These are phyloP conservation scores for Tephrocybe sp. DNA, from an alignment of 768 basidiomycete species.

Conservation along the genomic window DNA sequence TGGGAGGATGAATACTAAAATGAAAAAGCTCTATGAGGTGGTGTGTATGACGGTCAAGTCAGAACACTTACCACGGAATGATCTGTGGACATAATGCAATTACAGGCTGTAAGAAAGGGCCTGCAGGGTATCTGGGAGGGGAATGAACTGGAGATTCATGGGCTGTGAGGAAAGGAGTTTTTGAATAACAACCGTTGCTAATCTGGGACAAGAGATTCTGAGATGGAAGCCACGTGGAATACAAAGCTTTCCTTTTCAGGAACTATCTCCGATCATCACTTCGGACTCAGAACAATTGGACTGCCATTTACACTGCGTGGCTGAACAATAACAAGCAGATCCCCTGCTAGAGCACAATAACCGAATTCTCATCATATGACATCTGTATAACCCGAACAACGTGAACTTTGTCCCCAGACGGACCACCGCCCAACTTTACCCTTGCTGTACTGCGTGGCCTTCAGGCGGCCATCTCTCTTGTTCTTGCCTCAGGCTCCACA, in stretches of 20 bases:
- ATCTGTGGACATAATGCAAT: constrained; percentile 33
- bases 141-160: no score
- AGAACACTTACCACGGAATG: constrained; percentile 31
- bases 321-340: constrained; percentile 13
- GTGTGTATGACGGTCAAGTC: not conserved
- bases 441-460: no score
- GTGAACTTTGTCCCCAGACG: not conserved
- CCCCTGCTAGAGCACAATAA: constrained; percentile 11
- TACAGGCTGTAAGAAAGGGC: constrained; percentile 4
- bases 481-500: no score
- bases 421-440: no score
- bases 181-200: constrained; percentile 15
- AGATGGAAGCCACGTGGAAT: constrained; percentile 26
- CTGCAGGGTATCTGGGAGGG: no score
- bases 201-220: constrained; percentile 23
- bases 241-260: constrained; percentile 27
- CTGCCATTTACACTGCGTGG: not conserved
- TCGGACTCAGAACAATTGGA: constrained; percentile 16
- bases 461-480: no score
- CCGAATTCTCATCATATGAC: not conserved
- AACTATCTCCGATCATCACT: constrained; percentile 6
- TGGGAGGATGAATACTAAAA: not conserved
- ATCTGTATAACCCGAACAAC: not conserved
- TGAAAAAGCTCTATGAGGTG: constrained; percentile 5
- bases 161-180: no score